Evolutionary conservation across 192 early-diverging fungal genomes (phyloP).

Genomic region (Funneliformis mosseae): DNA sequence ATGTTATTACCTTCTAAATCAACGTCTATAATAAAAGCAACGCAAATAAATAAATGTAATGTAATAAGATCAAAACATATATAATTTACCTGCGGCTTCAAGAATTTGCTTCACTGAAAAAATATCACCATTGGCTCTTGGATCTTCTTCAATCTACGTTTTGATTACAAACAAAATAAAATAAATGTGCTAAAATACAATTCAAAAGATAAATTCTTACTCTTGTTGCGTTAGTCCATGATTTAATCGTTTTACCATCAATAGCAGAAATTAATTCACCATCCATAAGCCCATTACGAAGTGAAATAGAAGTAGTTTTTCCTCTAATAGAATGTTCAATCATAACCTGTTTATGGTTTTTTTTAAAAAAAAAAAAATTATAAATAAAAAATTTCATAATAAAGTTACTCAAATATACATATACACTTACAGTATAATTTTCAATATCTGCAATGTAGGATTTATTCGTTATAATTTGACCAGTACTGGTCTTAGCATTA

Average conservation of each 20-base stretch:
- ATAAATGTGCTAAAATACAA: not conserved
- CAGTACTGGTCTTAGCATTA: constrained; percentile 24
- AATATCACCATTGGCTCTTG: constrained; percentile 39
- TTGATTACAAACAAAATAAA: not conserved
- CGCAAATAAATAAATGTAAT: not conserved
- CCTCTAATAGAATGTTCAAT: constrained; percentile 49
- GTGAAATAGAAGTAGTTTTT: constrained; percentile 39
- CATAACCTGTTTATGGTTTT: constrained; percentile 32
- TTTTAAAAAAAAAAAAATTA: not conserved
- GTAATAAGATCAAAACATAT: constrained; percentile 33
- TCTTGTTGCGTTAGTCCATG: constrained; percentile 33
- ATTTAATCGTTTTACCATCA: constrained; percentile 36
- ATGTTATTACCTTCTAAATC: not conserved
- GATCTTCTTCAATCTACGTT: not conserved
- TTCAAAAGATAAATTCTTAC: constrained; percentile 14
- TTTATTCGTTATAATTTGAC: constrained; percentile 18
- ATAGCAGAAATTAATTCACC: constrained; percentile 30
- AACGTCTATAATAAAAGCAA: not conserved
- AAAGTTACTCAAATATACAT: not conserved
- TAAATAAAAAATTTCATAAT: not conserved
- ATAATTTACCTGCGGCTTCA: constrained; percentile 35
- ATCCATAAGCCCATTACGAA: constrained; percentile 46
- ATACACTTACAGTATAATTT: constrained; percentile 34
- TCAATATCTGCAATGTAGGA: constrained; percentile 47
- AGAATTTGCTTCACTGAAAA: constrained; percentile 43